phyloP scores from a whole-genome alignment of 306 rosid species.

The Arachis stenosperma region DNA sequence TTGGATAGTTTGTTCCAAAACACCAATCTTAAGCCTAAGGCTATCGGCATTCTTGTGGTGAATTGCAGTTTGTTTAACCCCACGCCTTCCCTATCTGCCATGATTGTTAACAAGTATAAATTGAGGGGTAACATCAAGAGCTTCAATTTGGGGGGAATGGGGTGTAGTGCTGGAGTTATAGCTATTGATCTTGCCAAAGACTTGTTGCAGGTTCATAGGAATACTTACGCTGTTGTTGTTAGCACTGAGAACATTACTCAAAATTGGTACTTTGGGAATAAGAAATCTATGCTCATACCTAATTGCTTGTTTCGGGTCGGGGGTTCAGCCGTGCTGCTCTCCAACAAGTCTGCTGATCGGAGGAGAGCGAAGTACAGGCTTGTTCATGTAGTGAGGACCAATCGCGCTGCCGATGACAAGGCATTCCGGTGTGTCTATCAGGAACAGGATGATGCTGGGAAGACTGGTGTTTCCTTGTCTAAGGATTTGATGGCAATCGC shows the following conservation, averaged over 20 bases:
- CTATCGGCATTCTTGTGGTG: conserved; percentile 70
- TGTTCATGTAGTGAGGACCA: conserved; percentile 72
- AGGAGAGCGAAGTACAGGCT: conserved; percentile 68
- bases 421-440: conserved; percentile 74
- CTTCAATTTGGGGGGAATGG: conserved; percentile 86
- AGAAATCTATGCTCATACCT: conserved; percentile 76
- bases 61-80: conserved; percentile 77
- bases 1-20: conserved; percentile 58
- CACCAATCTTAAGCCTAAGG: conserved; percentile 57
- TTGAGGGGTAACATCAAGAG: conserved; percentile 73
- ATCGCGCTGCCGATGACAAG: conserved; percentile 71
- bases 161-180: conserved; percentile 80
- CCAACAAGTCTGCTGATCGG: conserved; percentile 58
- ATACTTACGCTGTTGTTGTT: conserved; percentile 71
- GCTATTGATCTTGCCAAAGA: conserved; percentile 79
- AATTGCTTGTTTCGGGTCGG: conserved; percentile 80
- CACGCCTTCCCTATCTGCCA: conserved; percentile 71
- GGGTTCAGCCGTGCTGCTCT: conserved; percentile 57
- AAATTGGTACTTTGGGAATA: conserved; percentile 79
- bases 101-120: conserved; percentile 73
- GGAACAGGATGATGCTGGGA: conserved; percentile 72
- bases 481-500: conserved; percentile 84
- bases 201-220: conserved; percentile 64
- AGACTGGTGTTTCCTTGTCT: conserved; percentile 76
- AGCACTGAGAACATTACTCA: conserved; percentile 81